Evolutionary conservation across 179 eudicot species (phyloP).

Genomic region (Camellia oleifera): DNA sequence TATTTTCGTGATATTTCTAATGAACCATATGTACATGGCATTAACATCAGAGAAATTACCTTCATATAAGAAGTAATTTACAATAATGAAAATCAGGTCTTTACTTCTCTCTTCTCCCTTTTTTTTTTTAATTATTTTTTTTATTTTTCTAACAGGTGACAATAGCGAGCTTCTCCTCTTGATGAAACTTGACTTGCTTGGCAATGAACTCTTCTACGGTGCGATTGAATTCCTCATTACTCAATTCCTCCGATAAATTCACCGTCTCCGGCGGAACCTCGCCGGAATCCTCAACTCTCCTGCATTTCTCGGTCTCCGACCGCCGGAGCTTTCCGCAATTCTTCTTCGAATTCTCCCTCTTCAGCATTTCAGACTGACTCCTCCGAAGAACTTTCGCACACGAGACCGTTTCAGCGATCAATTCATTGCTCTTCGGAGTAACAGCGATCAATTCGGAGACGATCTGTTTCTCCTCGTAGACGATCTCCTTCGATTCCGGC

Average conservation of each 20-base stretch:
- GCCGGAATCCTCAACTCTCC: slow-evolving; percentile 18
- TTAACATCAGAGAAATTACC: background rate
- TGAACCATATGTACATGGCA: background rate
- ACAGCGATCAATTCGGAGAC: slow-evolving; percentile 30
- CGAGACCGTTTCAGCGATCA: background rate
- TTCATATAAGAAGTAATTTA: background rate
- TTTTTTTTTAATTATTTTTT: too few species aligned
- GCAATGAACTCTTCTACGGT: slow-evolving; percentile 59
- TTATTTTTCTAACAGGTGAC: slow-evolving; percentile 25
- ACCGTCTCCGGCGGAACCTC: background rate
- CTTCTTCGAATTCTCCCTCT: slow-evolving; percentile 14
- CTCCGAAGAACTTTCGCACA: slow-evolving; percentile 23
- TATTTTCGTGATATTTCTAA: too few species aligned
- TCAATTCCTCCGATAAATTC: slow-evolving; percentile 19
- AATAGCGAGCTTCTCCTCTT: slow-evolving; percentile 45
- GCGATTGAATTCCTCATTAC: slow-evolving; percentile 49
- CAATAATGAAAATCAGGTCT: background rate
- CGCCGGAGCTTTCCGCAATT: slow-evolving; percentile 33
- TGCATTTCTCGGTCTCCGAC: slow-evolving; percentile 43
- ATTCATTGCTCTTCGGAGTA: slow-evolving; percentile 15
- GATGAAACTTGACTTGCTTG: slow-evolving; percentile 47
- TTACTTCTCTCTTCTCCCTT: background rate
- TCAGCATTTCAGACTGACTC: slow-evolving; percentile 43
- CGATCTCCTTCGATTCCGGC: slow-evolving; percentile 24
- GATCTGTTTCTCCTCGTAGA: slow-evolving; percentile 51